phyloP scores from a whole-genome alignment of 75 land plant genomes.

The Picea glauca region DNA sequence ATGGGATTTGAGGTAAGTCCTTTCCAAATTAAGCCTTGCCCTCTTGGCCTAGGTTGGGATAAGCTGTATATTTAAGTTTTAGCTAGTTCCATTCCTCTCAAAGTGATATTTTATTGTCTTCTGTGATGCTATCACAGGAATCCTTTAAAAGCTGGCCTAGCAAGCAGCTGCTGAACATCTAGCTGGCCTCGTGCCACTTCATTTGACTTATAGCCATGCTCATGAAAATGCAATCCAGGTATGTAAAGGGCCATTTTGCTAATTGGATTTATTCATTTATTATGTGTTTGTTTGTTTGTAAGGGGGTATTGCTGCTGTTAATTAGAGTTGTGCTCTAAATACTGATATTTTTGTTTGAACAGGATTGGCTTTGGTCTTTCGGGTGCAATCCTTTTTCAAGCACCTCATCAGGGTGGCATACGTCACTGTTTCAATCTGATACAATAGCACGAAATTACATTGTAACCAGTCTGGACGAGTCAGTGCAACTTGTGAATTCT shows the following conservation, averaged over 20 bases:
- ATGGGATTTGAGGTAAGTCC: constrained; percentile 85
- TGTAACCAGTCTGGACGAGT: constrained; percentile 34
- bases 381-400: constrained; percentile 32
- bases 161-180: constrained; percentile 82
- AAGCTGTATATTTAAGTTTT: no score
- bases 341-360: no score
- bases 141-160: constrained; percentile 83
- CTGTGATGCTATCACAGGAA: no score
- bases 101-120: no score
- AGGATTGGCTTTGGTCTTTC: constrained; percentile 42
- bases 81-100: no score
- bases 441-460: constrained; percentile 43
- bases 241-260: no score
- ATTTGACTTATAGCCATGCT: constrained; percentile 39
- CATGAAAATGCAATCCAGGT: constrained; percentile 32
- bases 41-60: no score
- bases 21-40: no score
- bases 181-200: constrained; percentile 33
- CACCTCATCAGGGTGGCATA: constrained; percentile 27
- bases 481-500: constrained; percentile 23
- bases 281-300: no score
- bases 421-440: constrained; percentile 34
- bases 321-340: no score
- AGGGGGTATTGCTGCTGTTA: no score
- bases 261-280: no score